A percentile compares a stretch with the other conserved stretches of the same genome.
Conservation (phyloP, 225 moss, liverwort and hornwort genomes). For the Anthoceros angustus region DNA sequence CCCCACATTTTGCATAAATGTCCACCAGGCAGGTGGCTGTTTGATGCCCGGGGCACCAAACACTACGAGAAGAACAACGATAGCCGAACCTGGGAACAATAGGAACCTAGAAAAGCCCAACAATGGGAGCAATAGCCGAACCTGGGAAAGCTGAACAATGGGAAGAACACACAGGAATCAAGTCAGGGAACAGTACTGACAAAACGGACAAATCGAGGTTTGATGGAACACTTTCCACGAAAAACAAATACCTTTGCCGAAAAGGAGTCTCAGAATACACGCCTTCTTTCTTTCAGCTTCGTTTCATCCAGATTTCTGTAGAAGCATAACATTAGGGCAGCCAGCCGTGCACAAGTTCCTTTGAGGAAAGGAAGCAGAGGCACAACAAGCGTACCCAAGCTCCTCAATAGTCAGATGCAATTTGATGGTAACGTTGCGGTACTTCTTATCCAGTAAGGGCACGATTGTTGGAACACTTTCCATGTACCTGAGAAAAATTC, state of each 20-base stretch:
- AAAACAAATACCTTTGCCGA: conserved; percentile 57
- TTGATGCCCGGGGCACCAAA: too few relatives aligned
- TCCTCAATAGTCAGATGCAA: conserved; percentile 71
- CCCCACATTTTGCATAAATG: too few relatives aligned
- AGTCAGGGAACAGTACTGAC: neutral
- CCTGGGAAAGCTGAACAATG: conserved; percentile 50
- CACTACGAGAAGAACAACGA: too few relatives aligned
- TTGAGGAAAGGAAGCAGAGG: neutral
- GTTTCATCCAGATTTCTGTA: conserved; percentile 73
- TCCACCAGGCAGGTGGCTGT: too few relatives aligned
- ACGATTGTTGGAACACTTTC: conserved; percentile 84
- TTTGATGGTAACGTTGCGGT: conserved; percentile 49
- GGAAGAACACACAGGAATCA: neutral
- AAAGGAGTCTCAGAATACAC: conserved; percentile 84
- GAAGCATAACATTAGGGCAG: neutral
- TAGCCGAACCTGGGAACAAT: too few relatives aligned
- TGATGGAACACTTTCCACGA: too few relatives aligned
- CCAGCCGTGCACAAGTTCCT: too few relatives aligned
- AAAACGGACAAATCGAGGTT: too few relatives aligned
- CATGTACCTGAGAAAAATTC: conserved; percentile 55
- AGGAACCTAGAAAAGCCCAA: too few relatives aligned
- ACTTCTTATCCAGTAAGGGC: conserved; percentile 75
- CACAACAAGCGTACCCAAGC: conserved; percentile 33
- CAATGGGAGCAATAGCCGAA: too few relatives aligned
- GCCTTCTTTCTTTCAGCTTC: conserved; percentile 84